phyloP scores from a whole-genome alignment of 2,329 filamentous ascomycete genomes.

The Xylariaceae sp. region DNA sequence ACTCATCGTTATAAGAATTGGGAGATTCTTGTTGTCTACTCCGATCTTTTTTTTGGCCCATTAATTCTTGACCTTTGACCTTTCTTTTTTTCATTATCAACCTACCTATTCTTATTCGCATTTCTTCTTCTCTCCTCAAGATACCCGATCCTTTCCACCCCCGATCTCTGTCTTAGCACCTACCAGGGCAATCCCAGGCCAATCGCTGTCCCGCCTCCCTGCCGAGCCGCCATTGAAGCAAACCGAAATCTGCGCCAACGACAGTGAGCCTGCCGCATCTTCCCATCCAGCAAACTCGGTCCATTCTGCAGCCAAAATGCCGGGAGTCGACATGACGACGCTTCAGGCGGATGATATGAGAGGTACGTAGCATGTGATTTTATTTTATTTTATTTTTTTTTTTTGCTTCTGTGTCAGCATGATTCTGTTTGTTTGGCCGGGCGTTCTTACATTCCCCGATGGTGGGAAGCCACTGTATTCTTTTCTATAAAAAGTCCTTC shows the following conservation, averaged over 20 bases:
- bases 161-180: not conserved
- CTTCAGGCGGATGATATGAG: slow-evolving; percentile 36
- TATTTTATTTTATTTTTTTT: not conserved
- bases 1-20: no score
- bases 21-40: no score
- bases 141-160: not conserved
- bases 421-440: not conserved
- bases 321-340: slow-evolving; percentile 33
- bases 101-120: no score
- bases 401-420: not conserved
- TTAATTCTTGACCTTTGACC: no score
- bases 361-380: slow-evolving; percentile 30
- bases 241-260: not conserved
- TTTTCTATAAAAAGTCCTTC: not conserved
- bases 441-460: not conserved
- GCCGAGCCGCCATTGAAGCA: not conserved
- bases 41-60: no score
- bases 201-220: not conserved
- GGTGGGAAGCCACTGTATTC: not conserved
- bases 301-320: slow-evolving; percentile 28
- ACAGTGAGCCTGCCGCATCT: not conserved
- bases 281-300: not conserved
- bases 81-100: no score
- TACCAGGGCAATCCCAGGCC: not conserved
- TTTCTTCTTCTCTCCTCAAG: not conserved